Base-by-base conservation (phyloP, 352 stramenopile species). In the Ophiocytium majus region DNA sequence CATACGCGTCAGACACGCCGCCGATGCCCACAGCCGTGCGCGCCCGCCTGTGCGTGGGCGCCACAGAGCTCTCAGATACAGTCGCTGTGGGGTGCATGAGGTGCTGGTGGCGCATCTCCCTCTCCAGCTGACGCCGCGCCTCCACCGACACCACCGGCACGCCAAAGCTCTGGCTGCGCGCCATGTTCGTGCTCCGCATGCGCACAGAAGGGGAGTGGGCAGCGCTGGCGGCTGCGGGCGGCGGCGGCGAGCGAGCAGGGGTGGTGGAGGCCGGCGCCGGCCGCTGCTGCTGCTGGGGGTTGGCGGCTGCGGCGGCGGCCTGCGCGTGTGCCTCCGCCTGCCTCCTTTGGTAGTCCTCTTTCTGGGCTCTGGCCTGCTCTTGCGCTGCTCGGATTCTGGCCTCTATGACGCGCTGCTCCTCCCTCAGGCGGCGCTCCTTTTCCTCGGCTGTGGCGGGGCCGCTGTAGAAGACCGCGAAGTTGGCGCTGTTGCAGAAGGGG, bases 391-490 rank as follows among this genome's bases (percentile, higher is more conserved):
- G 80, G 19, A 88, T 88, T n/a, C 71, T 83, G 9, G 84, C 84
- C 66, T 88, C 84, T 43, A 88, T 88, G 14, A 82, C 83, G 28
- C 78, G 66, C 50, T 88, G 84, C 71, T 88, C 84, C 76, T 88
- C 84, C 33, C 50, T 63, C 84, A 84, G 35, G 63, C 84, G 57
- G 14, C 34, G 49, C 0, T 87, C 43, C 71, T 76, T 86, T n/a
- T 87, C 80, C 49, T 87, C 84, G 49, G 81, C 81, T 50, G 33
- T 85, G 10, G 63, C 49, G 32, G 84, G 84, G 14, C 84, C 84
- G 14, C 50, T 50, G 76, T 87, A 87, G 63, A 66, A 31, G 31
- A 87, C 84, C 10, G 84, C 35, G 50, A 87, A 87, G 43, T 82
- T 84, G 74, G 43, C 19, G 80, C 66, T 83, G 81, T 87, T 87